Evolutionary conservation across 2,329 filamentous ascomycete genomes (phyloP), one percentile per base, ranked within the genome.

Genomic region (Fusarium mexicanum): DNA sequence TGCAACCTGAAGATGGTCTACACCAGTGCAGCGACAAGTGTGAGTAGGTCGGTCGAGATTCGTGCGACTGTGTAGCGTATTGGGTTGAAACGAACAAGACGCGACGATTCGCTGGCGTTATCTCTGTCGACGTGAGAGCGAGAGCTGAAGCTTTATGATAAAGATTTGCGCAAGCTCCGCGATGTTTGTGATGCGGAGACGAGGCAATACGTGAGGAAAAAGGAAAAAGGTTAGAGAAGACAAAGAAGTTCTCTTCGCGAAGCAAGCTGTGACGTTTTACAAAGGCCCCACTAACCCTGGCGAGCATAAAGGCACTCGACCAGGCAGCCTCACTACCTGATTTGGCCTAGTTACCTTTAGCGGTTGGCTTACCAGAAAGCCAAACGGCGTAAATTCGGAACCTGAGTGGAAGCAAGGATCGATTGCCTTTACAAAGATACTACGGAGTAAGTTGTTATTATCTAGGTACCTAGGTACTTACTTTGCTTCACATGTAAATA

Each of bases 231-330:
- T 55, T 66, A 67, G 37, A 50, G 38, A 57, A 64, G 61, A 67
- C 64, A 72, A 73, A 74, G 69, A 72, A 69, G 59, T 74, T 72
- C 66, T 73, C 51, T 71, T 53, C 37, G 59, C 50, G 50, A 59
- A 53, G 59, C 38, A 57, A 60, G 69, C 55, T 71, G 74, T 77
- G 76, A 78, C 76, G 76, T 78, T 70, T 76, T 77, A 63, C 59
- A 33, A 33, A 68, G 43, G 76, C 74, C 76, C 76, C 76, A 78
- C 76, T 57, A 59, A 57, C 64, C 63, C 61, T 50, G 68, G 35
- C 33, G 51, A 64, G 61, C 75, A 67, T 64, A 58, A 60, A 76
- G 71, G 64, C 55, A 55, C 35, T n/a, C 51, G 35, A 68, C 33
- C 69, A 72, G 64, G 67, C 73, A 74, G 71, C 66, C 55, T 68